Evolutionary conservation across 371 early-diverging fungal genomes (phyloP).

Genomic region (Mortierella sp.): DNA sequence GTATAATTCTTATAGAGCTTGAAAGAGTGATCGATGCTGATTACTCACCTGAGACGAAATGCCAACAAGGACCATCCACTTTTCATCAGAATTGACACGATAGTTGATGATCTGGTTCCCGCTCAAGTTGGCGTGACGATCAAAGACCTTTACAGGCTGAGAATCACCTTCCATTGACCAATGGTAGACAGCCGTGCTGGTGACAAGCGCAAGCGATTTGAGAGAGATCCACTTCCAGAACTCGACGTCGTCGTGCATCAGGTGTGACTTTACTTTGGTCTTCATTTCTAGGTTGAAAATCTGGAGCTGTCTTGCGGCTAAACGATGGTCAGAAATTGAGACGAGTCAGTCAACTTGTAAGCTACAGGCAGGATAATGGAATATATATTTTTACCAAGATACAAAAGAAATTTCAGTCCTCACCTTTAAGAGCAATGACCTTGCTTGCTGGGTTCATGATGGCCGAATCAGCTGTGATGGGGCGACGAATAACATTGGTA

Average conservation of each 20-base stretch:
- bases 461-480: constrained; percentile 97
- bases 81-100: constrained; percentile 87
- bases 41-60: constrained; percentile 86
- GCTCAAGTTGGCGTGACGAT: constrained; percentile 84
- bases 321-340: not conserved
- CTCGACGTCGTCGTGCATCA: constrained; percentile 93
- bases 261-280: constrained; percentile 92
- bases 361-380: not conserved
- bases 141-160: constrained; percentile 92
- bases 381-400: not conserved
- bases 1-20: not conserved
- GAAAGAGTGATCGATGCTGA: not conserved
- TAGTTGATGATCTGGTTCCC: constrained; percentile 97
- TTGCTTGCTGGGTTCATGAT: constrained; percentile 96
- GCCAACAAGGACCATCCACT: constrained; percentile 95
- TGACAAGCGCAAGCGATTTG: constrained; percentile 93
- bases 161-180: constrained; percentile 97
- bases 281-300: constrained; percentile 97
- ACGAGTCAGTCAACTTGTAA: not conserved
- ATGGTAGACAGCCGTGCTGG: constrained; percentile 90
- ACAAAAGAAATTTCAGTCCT: not conserved
- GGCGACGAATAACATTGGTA: constrained; percentile 86
- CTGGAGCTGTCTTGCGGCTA: constrained; percentile 93
- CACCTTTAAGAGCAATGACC: constrained; percentile 96
- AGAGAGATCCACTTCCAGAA: constrained; percentile 97